Base-by-base conservation (phyloP, 2,329 filamentous ascomycete genomes). In the Hymenotorrendiella dingleyae region DNA sequence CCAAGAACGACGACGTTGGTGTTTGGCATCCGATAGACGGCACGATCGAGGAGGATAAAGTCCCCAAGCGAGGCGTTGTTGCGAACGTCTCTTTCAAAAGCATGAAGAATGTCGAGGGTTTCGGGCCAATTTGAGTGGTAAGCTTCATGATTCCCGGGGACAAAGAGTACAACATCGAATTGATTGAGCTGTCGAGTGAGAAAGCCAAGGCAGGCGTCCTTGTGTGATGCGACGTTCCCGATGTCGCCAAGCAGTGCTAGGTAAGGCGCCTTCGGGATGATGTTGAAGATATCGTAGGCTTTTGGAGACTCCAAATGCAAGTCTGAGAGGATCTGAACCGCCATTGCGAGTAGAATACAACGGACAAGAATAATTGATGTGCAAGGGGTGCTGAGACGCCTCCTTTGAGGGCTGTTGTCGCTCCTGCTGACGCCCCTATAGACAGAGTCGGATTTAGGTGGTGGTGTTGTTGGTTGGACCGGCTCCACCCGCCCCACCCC, bases 241-340 rank as follows among this genome's bases (percentile, higher is more conserved):
- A 73, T 67, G 46, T 73, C 70, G 12, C 71, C 71, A 4, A 73
- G 60, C 1, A 74, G 66, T 4, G 68, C 70, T 4, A 74, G 62
- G 46, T 67, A 63, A 3, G 67, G 64, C 11, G 67, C 63, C 36
- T 57, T 61, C 4, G 64, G 64, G 0, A 53, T 43, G 40, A 72
- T 63, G 5, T 59, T 43, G 50, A 68, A 73, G 32, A 41, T 14
- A 40, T 68, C 61, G 50, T 71, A 72, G 24, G 60, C 55, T 38
- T 54, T 43, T 7, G 62, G 65, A 26, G 57, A 56, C 48, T 73
- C 69, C 32, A 74, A 60, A 50, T 74, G 70, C 2, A 74, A 61
- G 53, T 74, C 70, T 32, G 48, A 46, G 12, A 48, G 35, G 4
- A 51, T 39, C 10, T 48, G 46, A 23, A 47, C n/a, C n/a, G n/a